Conservation (phyloP, 495 filamentous ascomycete species). For the Wilcoxina mikolae region DNA sequence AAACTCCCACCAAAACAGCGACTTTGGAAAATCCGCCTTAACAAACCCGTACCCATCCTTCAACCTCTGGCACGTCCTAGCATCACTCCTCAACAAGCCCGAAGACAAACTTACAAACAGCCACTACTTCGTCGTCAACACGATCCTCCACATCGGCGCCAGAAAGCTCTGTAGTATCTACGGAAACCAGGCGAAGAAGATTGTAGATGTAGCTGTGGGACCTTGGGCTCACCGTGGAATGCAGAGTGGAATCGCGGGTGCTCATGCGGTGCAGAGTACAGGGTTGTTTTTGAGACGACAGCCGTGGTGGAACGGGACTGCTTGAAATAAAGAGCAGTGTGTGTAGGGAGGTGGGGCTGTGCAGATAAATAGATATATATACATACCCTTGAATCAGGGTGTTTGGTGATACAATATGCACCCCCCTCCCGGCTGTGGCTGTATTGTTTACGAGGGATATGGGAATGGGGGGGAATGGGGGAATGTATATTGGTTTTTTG, state of each 20-base stretch:
- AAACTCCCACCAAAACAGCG: slow-evolving; percentile 42
- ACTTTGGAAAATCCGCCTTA: slow-evolving; percentile 53
- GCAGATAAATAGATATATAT: neutral
- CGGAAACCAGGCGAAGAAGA: slow-evolving; percentile 38
- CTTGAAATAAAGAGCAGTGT: neutral
- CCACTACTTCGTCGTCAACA: slow-evolving; percentile 62
- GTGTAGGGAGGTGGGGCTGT: neutral
- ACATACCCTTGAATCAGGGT: neutral
- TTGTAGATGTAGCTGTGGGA: slow-evolving; percentile 21
- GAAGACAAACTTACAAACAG: slow-evolving; percentile 51
- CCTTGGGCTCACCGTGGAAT: slow-evolving; percentile 17
- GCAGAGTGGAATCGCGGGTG: neutral
- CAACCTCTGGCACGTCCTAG: slow-evolving; percentile 65
- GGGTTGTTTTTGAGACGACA: neutral
- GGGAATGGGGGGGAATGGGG: too few relatives aligned
- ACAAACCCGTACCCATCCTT: slow-evolving; percentile 58
- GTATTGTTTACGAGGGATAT: too few relatives aligned
- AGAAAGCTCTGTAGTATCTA: slow-evolving; percentile 61
- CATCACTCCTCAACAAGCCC: slow-evolving; percentile 58
- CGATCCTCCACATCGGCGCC: slow-evolving; percentile 57
- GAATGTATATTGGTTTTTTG: too few relatives aligned
- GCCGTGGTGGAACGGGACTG: neutral
- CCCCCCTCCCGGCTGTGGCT: neutral
- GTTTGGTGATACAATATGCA: neutral
- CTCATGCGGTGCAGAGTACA: neutral